Base-by-base conservation (phyloP, 2,329 filamentous ascomycete genomes). In the Cladophialophora exuberans region DNA sequence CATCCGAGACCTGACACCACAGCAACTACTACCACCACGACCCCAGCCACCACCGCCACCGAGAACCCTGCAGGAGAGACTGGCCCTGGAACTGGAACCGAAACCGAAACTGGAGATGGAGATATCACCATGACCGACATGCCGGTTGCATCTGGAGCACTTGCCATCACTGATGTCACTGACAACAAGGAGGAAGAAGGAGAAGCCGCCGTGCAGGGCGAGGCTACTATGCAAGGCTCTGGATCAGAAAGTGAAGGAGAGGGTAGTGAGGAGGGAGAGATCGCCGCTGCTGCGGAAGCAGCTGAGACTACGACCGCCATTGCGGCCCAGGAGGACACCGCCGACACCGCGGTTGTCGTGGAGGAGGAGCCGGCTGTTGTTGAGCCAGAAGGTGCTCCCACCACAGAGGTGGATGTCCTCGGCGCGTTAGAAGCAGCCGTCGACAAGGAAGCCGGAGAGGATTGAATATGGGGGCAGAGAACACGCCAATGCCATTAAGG, bases 211-310 rank as follows among this genome's bases (percentile, higher is more conserved):
- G 31, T 39, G 31, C 33, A 49, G 35, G 15, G 46, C 33, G 46
- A 49, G 33, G 33, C 46, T 17, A 30, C 57, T 28, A 49, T 43
- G 28, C 44, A 28, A 36, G 43, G 51, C 17, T 44, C 51, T 44
- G 48, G 56, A 28, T 54, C 52, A 23, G 54, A 62, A 10, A 62
- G 62, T 39, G 63, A 64, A 39, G 63, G 54, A 17, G 63, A 65
- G 35, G 63, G 62, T 31, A 62, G 59, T 47, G 63, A 65, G 38
- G 63, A 65, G 48, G 63, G 63, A 6, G 62, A 64, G 42, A 60
- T 65, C 31, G 59, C 59, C n/a, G 25, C 52, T 39, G 42, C 35
- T 17, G 15, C 15, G 13, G 43, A 42, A 22, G 42, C 42, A 30
- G 31, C 52, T 28, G 43, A 48, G 10, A 15, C 49, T 20, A 31